Evolutionary conservation across 805 yeast genomes (phyloP), one percentile per base, ranked within the genome.

Genomic region (Candida patagonica): DNA sequence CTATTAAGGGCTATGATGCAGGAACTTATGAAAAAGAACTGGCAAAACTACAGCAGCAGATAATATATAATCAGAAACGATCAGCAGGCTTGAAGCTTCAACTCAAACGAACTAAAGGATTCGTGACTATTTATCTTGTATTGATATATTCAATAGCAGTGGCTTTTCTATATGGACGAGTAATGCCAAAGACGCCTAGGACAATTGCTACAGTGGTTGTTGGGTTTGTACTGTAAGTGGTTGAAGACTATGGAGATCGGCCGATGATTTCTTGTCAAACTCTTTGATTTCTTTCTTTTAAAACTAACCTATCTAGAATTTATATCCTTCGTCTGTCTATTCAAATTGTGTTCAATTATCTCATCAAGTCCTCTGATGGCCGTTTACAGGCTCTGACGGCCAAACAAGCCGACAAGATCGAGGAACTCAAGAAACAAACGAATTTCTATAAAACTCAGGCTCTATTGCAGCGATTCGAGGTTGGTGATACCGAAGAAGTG

Each of bases 361-460:
- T 49, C 35, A 46, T 47, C 21, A 30, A 33, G 25, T 46, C 50
- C 17, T 45, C 55, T 21, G 55, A 57, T 13, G 47, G 45, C 24
- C 33, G 42, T 20, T 48, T 71, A 34, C 57, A 60, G 40, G 40
- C 44, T 9, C 57, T 77, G 38, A 59, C 62, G 41, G 64, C 63
- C 19, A 57, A 65, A 35, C 85, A 78, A 44, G 62, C 64, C 41
- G 59, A 59, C 20, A 76, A 77, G 54, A 68, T 82, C 36, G 81
- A 78, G 17, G 82, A 77, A 45, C 64, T 82, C 59, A 83, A 83
- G 59, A 66, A 71, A 42, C 68, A 74, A 52, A 82, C 95, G 12
- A 80, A 83, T 48, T 89, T 76, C 57, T 73, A 80, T 51, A 70
- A 78, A 10, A 83, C 95, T 1, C 78, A 76, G 57, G 76, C 80